Conservation (phyloP, 805 yeast species). For the Pichia phayaonensis region DNA sequence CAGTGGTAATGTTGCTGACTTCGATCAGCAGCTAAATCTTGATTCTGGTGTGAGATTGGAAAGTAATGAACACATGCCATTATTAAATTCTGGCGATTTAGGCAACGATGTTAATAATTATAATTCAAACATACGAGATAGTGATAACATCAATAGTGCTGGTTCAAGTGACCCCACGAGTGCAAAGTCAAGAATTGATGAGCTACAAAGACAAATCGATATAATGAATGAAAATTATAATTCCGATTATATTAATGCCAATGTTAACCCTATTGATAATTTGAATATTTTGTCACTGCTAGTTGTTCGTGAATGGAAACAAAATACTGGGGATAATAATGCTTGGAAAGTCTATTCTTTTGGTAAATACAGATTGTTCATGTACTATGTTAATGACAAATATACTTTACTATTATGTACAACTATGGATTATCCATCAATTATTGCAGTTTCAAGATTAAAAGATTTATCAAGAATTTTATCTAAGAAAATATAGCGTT, state of each 20-base stretch:
- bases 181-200: constrained; percentile 3
- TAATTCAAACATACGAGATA: neutral
- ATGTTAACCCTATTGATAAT: constrained; percentile 25
- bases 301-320: constrained; percentile 24
- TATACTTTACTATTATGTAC: constrained; percentile 25
- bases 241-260: constrained; percentile 23
- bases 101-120: neutral
- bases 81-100: neutral
- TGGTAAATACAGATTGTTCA: constrained; percentile 18
- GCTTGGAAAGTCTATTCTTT: constrained; percentile 24
- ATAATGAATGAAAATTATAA: constrained; percentile 14
- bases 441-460: constrained; percentile 23
- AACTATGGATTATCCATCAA: constrained; percentile 23
- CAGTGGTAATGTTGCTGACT: neutral
- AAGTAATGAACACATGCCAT: neutral
- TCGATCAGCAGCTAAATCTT: neutral
- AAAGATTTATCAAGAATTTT: constrained; percentile 10
- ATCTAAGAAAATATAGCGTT: neutral
- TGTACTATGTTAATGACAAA: constrained; percentile 17
- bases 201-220: constrained; percentile 10
- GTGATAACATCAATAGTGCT: neutral
- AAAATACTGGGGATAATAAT: constrained; percentile 1
- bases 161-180: neutral
- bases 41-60: neutral
- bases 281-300: constrained; percentile 25